Percentiles rank a stretch among this genome's conserved stretches.
These are phyloP conservation scores for Lobulomyces angularis DNA, from an alignment of 192 early-diverging fungal genomes.

Conservation along the genomic window DNA sequence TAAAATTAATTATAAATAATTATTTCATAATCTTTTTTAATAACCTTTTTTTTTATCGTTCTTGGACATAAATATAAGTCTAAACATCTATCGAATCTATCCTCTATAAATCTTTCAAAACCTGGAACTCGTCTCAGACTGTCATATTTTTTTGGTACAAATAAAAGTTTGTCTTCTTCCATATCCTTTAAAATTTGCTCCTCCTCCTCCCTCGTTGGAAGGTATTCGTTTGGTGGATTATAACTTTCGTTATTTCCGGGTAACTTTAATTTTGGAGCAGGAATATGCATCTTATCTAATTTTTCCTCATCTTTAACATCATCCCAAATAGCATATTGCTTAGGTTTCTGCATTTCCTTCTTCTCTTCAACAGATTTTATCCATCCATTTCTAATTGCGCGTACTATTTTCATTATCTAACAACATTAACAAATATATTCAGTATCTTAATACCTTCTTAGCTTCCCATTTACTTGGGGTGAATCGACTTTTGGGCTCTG, in stretches of 20 bases:
- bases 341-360: constrained; percentile 31
- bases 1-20: constrained; percentile 11
- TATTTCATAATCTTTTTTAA: constrained; percentile 1
- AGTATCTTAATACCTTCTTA: constrained; percentile 43
- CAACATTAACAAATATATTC: background rate
- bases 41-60: constrained; percentile 65
- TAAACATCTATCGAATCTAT: constrained; percentile 91
- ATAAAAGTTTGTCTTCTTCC: constrained; percentile 32
- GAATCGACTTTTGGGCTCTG: constrained; percentile 90
- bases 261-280: constrained; percentile 77
- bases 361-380: constrained; percentile 51
- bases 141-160: constrained; percentile 25
- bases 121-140: constrained; percentile 76
- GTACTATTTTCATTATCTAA: constrained; percentile 92
- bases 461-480: constrained; percentile 91
- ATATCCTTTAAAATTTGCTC: constrained; percentile 69
- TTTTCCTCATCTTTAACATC: constrained; percentile 50
- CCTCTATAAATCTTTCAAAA: constrained; percentile 80
- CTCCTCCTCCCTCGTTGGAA: constrained; percentile 69
- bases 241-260: constrained; percentile 84
- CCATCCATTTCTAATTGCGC: constrained; percentile 79
- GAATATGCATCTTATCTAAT: constrained; percentile 61
- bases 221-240: constrained; percentile 91
- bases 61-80: constrained; percentile 95
- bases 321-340: constrained; percentile 81